Evolutionary conservation across 176 grass and related monocot genomes (phyloP), one percentile per base, ranked within the genome.

Genomic region (Carex pumila): DNA sequence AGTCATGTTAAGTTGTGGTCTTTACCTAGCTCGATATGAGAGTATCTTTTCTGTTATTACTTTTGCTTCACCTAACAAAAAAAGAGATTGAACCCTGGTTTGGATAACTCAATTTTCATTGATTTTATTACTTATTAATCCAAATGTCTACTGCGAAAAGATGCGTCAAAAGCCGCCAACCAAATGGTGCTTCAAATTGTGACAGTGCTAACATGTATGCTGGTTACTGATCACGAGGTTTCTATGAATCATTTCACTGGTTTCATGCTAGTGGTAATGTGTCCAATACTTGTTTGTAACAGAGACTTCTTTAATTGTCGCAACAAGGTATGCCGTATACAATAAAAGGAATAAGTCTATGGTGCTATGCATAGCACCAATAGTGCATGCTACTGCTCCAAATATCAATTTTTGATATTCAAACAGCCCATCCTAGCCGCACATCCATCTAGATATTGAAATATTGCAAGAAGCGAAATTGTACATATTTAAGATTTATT

Each of bases 1-100:
- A 89, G 93, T 90, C 83, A 65, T 43, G 32, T 86, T 61, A 21
- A 22, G 30, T 49, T 71, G 52, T 56, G 21, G 73, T 8, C 15
- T 57, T 13, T 53, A 31, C 49, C 73, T 34, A 81, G 47, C 53
- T 77, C 75, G 18, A 19, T 74, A 79, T 52, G 12, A 7, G 0
- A 1, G 57, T 83, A 11, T 72, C 14, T 74, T 74, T 84, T 62
- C 9, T 78, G 2, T 56, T 57, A 18, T 31, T 55, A 32, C 25
- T 78, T 32, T 57, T 78, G 13, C 13, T 57, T 73, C 10, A 18
- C 10, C 1, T 12, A n/a, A 10, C 5, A 49, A 55, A 53, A 17
- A 0, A 37, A 39, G 65, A 69, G 4, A 69, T 39, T 41, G 65
- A 69, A 69, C 18, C 43, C 47, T 75, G 12, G 22, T 32, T 56